phyloP scores from a whole-genome alignment of 805 yeast species.

The Ogataea saltuana region DNA sequence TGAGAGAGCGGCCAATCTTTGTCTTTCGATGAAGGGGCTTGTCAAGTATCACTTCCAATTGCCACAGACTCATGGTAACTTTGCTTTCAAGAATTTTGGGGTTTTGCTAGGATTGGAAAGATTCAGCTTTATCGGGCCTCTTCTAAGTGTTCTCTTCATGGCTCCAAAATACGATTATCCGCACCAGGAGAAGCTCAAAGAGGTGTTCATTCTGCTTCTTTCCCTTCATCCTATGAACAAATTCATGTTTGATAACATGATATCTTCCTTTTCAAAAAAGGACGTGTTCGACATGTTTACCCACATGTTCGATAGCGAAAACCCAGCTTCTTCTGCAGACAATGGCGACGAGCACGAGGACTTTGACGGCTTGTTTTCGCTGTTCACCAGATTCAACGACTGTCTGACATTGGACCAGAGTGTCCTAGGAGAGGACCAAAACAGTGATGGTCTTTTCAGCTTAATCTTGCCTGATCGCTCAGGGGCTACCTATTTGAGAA shows the following conservation, averaged over 20 bases:
- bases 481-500: constrained; percentile 8
- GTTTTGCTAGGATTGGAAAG: constrained; percentile 16
- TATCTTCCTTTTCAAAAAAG: constrained; percentile 9
- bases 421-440: constrained; percentile 21
- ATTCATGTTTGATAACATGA: constrained; percentile 18
- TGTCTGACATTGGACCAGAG: constrained; percentile 25
- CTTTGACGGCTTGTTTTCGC: constrained; percentile 16
- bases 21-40: constrained; percentile 21
- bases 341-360: constrained; percentile 5
- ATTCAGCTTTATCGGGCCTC: constrained; percentile 14
- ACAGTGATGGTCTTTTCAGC: constrained; percentile 10
- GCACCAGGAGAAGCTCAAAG: constrained; percentile 24
- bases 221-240: constrained; percentile 25
- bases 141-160: constrained; percentile 13
- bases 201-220: constrained; percentile 22
- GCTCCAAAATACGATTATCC: constrained; percentile 21
- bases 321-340: background rate
- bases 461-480: constrained; percentile 11
- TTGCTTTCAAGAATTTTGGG: constrained; percentile 32
- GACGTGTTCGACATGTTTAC: constrained; percentile 15
- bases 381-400: constrained; percentile 23
- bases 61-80: constrained; percentile 24
- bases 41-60: constrained; percentile 32
- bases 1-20: constrained; percentile 17
- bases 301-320: constrained; percentile 9